Evolutionary conservation across 176 grass and related monocot species (phyloP).

Genomic region (Musa beccarii): DNA sequence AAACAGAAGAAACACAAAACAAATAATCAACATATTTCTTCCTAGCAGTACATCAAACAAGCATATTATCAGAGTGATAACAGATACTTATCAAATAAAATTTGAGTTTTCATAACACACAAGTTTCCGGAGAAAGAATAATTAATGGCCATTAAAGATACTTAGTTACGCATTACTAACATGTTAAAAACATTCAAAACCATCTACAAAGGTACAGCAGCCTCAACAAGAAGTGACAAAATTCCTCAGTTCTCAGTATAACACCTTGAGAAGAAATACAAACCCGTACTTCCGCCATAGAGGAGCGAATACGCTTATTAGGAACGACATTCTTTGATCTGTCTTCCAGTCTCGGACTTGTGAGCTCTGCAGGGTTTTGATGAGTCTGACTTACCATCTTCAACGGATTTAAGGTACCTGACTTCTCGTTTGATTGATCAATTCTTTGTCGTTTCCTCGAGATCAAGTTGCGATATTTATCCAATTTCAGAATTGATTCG

Average conservation of each 20-base stretch:
- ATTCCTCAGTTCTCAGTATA: not conserved
- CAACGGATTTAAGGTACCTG: constrained; percentile 24
- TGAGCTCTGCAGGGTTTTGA: constrained; percentile 27
- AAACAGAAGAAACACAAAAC: not conserved
- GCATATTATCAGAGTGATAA: not conserved
- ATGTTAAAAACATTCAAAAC: not conserved
- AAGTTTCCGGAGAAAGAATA: not conserved
- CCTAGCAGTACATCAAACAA: not conserved
- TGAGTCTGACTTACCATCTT: constrained; percentile 40
- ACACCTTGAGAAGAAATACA: constrained; percentile 27
- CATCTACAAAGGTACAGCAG: not conserved
- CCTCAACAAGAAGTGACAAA: not conserved
- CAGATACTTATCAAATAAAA: not conserved
- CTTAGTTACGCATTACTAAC: not conserved
- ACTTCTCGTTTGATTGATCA: constrained; percentile 30
- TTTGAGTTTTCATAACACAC: not conserved
- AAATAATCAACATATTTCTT: not conserved
- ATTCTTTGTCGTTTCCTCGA: constrained; percentile 56
- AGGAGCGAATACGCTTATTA: constrained; percentile 69
- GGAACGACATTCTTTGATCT: constrained; percentile 41
- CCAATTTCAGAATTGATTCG: constrained; percentile 50
- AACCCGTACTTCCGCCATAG: constrained; percentile 57
- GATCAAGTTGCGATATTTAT: constrained; percentile 52
- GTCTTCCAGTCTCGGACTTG: constrained; percentile 41
- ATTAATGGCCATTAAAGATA: not conserved